Conservation (phyloP, 2,329 filamentous ascomycete genomes). For the Phyllosticta ampelicida region DNA sequence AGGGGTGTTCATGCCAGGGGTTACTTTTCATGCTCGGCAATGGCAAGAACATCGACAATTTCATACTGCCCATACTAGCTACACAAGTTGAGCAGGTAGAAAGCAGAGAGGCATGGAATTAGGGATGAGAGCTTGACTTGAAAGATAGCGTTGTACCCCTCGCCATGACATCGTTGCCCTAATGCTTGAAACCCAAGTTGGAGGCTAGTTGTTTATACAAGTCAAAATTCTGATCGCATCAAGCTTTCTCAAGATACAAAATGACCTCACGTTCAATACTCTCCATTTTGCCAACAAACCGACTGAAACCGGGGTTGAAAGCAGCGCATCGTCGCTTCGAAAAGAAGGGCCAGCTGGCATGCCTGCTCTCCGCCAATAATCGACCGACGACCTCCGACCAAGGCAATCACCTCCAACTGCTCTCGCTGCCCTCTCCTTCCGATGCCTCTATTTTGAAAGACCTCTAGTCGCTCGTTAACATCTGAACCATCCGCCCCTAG, state of each 20-base stretch:
- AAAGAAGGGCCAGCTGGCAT: not conserved
- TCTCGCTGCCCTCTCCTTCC: not conserved
- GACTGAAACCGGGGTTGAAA: not conserved
- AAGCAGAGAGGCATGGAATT: not conserved
- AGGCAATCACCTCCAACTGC: not conserved
- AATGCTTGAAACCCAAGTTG: too few relatives aligned
- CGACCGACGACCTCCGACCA: not conserved
- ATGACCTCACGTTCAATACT: not conserved
- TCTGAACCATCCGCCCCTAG: not conserved
- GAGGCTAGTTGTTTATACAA: too few relatives aligned
- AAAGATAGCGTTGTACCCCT: not conserved
- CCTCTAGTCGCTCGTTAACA: slow-evolving; percentile 5
- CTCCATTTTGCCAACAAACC: not conserved
- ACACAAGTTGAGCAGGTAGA: not conserved
- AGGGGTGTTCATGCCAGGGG: not conserved
- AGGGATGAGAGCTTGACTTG: not conserved
- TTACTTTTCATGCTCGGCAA: not conserved
- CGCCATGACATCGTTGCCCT: not conserved
- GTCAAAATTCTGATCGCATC: too few relatives aligned
- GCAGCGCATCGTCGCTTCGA: not conserved
- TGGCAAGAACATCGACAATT: not conserved
- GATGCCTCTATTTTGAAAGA: not conserved
- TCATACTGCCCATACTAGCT: too few relatives aligned
- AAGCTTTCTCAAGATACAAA: too few relatives aligned
- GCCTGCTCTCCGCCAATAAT: slow-evolving; percentile 1